Percentiles rank a stretch among this genome's conserved stretches.
Evolutionary conservation across 768 basidiomycete species (phyloP).

Genomic region (Macrocybe gigantea): DNA sequence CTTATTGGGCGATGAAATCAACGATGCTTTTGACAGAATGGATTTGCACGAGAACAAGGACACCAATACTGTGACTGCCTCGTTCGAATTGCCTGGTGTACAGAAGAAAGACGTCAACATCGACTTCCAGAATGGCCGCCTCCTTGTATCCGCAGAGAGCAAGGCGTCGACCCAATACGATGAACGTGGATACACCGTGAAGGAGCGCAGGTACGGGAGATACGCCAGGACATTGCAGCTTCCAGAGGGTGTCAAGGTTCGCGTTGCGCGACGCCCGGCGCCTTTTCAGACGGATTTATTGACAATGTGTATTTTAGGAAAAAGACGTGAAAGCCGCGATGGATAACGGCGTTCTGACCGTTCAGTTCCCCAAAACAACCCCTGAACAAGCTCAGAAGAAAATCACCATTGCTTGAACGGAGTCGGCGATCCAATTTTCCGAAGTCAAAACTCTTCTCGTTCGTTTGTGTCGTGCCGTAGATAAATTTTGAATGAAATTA

Average conservation of each 20-base stretch:
- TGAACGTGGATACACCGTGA: conserved; percentile 30
- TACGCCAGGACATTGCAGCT: conserved; percentile 40
- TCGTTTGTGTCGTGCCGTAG: no score
- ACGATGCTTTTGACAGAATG: conserved; percentile 28
- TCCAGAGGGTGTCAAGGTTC: conserved; percentile 45
- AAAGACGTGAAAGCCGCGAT: conserved; percentile 32
- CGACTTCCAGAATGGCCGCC: conserved; percentile 40
- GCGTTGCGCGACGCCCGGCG: conserved; percentile 7
- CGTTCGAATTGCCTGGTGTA: conserved; percentile 53
- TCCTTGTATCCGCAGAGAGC: conserved; percentile 45
- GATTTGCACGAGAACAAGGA: conserved; percentile 44
- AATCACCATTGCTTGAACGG: conserved; percentile 18
- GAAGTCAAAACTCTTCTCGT: no score
- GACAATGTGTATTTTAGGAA: conserved; percentile 10
- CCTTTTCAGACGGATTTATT: not conserved
- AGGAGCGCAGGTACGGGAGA: conserved; percentile 41
- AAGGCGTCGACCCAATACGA: conserved; percentile 25
- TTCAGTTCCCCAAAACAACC: conserved; percentile 39
- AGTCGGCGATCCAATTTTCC: not conserved
- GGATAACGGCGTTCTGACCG: conserved; percentile 35
- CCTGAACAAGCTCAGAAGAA: conserved; percentile 30
- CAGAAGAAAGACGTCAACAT: conserved; percentile 44
- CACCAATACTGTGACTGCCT: conserved; percentile 42
- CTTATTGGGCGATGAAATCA: no score
- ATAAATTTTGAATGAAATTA: no score